phyloP scores from a whole-genome alignment of 2,329 filamentous ascomycete species.

The Alternaria ventricosa region DNA sequence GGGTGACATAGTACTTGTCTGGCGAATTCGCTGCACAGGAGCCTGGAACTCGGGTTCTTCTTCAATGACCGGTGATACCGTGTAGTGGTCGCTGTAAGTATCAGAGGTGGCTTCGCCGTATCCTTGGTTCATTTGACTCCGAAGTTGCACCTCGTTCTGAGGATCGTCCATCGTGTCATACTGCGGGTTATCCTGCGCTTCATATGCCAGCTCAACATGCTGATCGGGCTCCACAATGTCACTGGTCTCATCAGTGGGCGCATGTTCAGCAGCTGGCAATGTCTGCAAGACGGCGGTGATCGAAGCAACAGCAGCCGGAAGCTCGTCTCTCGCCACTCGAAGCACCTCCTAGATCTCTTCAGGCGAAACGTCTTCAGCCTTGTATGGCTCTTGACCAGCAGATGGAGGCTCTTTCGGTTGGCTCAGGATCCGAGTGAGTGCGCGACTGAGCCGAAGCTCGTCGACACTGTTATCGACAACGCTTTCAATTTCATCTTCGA shows the following conservation, averaged over 20 bases:
- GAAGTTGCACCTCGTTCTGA: too few relatives aligned
- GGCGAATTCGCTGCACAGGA: not conserved
- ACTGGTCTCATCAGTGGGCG: not conserved
- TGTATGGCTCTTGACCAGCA: not conserved
- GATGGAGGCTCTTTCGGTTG: not conserved
- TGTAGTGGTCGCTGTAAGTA: not conserved
- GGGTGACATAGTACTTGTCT: not conserved
- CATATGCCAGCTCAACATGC: not conserved
- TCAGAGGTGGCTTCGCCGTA: not conserved
- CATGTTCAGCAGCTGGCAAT: not conserved
- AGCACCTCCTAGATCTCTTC: slow-evolving; percentile 4
- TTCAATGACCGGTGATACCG: not conserved
- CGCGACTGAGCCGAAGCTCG: not conserved
- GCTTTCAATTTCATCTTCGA: not conserved
- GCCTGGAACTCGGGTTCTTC: not conserved
- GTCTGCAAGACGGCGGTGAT: not conserved
- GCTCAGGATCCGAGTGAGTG: not conserved
- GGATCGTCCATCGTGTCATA: not conserved
- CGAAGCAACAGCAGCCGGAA: not conserved
- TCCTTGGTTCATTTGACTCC: not conserved
- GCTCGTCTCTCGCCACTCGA: not conserved
- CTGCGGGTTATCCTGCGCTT: not conserved
- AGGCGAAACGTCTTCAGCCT: not conserved
- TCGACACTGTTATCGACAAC: not conserved
- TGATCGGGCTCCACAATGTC: not conserved